phyloP scores from a whole-genome alignment of 116 monocot species.

The Zostera marina region DNA sequence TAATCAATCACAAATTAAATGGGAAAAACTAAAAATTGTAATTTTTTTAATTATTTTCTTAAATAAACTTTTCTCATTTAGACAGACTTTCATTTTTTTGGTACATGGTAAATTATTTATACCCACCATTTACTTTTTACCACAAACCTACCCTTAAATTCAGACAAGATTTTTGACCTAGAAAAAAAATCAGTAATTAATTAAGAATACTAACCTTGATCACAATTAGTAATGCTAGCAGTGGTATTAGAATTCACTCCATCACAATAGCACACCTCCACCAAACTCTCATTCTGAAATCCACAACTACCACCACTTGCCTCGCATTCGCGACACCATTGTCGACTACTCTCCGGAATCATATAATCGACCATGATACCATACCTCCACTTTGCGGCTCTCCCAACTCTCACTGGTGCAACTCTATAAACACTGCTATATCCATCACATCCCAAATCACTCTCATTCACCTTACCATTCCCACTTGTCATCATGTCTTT shows the following conservation, averaged over 20 bases:
- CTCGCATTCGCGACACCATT: conserved; percentile 43
- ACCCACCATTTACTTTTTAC: too few species aligned
- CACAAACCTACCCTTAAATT: too few species aligned
- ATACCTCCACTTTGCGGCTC: conserved; percentile 54
- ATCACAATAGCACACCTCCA: conserved; percentile 33
- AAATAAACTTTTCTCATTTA: too few species aligned
- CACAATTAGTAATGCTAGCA: too few species aligned
- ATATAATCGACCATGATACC: conserved; percentile 47
- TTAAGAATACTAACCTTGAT: too few species aligned
- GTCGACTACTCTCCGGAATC: conserved; percentile 30
- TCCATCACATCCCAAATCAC: conserved; percentile 50
- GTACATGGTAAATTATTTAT: too few species aligned
- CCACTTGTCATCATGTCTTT: conserved; percentile 12
- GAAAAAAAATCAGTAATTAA: too few species aligned
- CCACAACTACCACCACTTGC: conserved; percentile 75
- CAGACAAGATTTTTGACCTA: too few species aligned
- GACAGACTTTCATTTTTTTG: too few species aligned
- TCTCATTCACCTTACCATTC: conserved; percentile 21
- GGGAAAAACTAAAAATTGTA: too few species aligned
- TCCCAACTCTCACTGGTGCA: conserved; percentile 41
- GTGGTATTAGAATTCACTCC: conserved; percentile 59
- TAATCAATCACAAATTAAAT: too few species aligned
- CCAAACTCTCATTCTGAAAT: conserved; percentile 15
- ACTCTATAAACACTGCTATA: conserved; percentile 78
- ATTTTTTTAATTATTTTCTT: too few species aligned